Evolutionary conservation across 163 green algal species (phyloP), one percentile per base, ranked within the genome.

Genomic region (Scenedesmus sp.): DNA sequence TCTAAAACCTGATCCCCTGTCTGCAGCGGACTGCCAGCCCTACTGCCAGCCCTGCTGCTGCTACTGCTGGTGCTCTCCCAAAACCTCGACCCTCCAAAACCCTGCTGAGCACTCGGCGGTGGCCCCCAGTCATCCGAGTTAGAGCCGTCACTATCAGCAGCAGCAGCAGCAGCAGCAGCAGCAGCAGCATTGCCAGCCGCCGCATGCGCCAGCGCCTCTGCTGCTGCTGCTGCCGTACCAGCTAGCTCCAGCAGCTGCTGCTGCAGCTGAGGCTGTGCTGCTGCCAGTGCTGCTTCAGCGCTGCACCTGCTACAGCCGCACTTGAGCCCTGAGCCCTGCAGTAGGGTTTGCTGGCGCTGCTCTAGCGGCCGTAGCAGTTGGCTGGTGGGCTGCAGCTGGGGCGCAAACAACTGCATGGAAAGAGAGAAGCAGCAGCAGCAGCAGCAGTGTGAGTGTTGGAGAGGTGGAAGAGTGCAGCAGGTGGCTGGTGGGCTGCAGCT

Each of bases 221-320:
- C 23, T 82, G 66, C 86, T 46, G 86, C 64, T 23, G 62, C 46
- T 59, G 86, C 66, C 13, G 86, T 90, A 46, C 15, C 26, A 3
- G 6, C 4, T 6, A 84, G 86, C 64, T 59, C 26, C 34, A 34
- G 34, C 12, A 66, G 66, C 66, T 56, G 86, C 86, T 62, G 86
- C 62, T 82, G 59, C 86, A 82, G 62, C 20, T 90, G 59, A 23
- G 52, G 66, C 64, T 90, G 86, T 46, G 26, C 26, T n/a, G 3
- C 12, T 8, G 20, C 5, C 64, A 84, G 86, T 1, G 15, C 67
- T n/a, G n/a, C 34, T 20, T 84, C 46, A 6, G 57, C 81, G 13
- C 18, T n/a, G 23, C 88, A 89, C 12, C 66, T 46, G 23, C 77
- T 81, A 59, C 87, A 91, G 74, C 26, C 57, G 60, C 87, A 91